Evolutionary conservation across 164 flowering plant species (phyloP).

Genomic region (Piper betle): DNA sequence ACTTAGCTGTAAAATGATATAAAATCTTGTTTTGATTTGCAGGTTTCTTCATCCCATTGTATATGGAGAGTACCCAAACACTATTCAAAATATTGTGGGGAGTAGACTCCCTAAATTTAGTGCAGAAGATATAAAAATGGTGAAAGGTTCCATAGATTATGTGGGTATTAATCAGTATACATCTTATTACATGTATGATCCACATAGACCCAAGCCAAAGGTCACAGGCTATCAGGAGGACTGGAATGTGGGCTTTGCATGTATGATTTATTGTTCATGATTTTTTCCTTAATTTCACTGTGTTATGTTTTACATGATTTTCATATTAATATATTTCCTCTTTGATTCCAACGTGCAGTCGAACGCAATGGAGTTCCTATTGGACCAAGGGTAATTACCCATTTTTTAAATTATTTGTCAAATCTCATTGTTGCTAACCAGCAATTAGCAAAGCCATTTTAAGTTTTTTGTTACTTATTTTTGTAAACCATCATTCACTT

Average conservation of each 20-base stretch:
- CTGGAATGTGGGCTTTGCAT: constrained; percentile 17
- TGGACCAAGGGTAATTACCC: constrained; percentile 30
- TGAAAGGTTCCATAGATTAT: constrained; percentile 17
- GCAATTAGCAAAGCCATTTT: neutral
- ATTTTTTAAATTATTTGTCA: neutral
- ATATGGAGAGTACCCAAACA: constrained; percentile 11
- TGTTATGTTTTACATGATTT: neutral
- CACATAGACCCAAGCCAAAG: neutral
- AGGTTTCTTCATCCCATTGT: constrained; percentile 17
- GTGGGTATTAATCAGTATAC: constrained; percentile 18
- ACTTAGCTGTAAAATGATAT: too few species aligned
- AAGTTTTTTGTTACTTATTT: neutral
- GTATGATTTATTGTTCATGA: constrained; percentile 3
- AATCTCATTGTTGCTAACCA: neutral
- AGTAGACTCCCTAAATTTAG: constrained; percentile 15
- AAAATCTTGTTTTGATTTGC: neutral
- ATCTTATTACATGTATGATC: constrained; percentile 13
- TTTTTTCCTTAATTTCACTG: neutral
- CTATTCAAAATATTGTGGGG: constrained; percentile 11
- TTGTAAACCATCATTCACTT: neutral
- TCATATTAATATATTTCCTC: neutral
- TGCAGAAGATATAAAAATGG: constrained; percentile 7
- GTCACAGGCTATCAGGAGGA: constrained; percentile 12
- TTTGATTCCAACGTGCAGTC: constrained; percentile 16
- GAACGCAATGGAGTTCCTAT: constrained; percentile 29